phyloP scores from a whole-genome alignment of 768 basidiomycete species.

The Leccinum fibrillosum region DNA sequence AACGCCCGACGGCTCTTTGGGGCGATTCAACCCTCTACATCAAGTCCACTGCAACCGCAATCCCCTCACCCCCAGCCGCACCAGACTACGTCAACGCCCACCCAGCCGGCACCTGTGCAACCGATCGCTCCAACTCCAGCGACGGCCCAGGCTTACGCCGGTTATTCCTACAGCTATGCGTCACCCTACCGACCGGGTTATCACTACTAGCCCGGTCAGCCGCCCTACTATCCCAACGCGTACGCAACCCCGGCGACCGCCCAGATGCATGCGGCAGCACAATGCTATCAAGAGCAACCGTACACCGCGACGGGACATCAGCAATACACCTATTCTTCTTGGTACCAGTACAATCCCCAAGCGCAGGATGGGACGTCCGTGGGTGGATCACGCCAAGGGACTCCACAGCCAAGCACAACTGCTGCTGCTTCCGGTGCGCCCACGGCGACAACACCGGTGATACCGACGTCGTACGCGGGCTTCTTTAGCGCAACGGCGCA shows the following conservation, averaged over 20 bases:
- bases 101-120: constrained; percentile 22
- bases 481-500: constrained; percentile 37
- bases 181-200: constrained; percentile 31
- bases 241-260: constrained; percentile 23
- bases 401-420: constrained; percentile 37
- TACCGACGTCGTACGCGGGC: constrained; percentile 37
- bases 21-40: constrained; percentile 76
- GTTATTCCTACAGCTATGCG: constrained; percentile 37
- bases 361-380: constrained; percentile 19
- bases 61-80: constrained; percentile 23
- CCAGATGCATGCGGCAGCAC: constrained; percentile 27
- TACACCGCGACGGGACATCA: constrained; percentile 36
- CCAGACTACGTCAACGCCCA: constrained; percentile 33
- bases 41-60: constrained; percentile 39
- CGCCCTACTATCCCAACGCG: constrained; percentile 30
- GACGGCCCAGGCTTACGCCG: constrained; percentile 26
- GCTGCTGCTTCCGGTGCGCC: constrained; percentile 17
- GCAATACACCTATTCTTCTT: constrained; percentile 41
- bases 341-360: constrained; percentile 43
- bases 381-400: constrained; percentile 38
- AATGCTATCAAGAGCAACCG: constrained; percentile 37
- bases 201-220: constrained; percentile 37
- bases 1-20: constrained; percentile 56
- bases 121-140: constrained; percentile 26
- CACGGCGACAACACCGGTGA: constrained; percentile 27